Evolutionary conservation across 768 basidiomycete species (phyloP), one percentile per base, ranked within the genome.

Genomic region (Suillus variegatus): DNA sequence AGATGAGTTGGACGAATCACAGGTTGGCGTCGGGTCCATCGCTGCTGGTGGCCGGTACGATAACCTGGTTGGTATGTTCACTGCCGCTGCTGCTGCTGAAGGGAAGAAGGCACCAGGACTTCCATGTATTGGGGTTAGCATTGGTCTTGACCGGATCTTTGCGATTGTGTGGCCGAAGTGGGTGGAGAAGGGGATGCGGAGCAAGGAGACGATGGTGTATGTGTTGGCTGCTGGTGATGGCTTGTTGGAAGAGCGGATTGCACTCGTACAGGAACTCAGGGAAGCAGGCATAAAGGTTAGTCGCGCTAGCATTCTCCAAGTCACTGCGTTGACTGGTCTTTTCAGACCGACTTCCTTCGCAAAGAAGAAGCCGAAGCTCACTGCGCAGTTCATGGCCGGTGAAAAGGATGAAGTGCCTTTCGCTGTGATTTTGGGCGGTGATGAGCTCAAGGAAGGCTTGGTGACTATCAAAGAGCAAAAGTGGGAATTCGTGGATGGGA

Each of bases 11-110:
- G 97, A 99, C 77, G 97, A 98, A 75, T 91, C 93, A 1, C 86
- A 90, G 69, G 88, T 99, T 46, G 97, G 97, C 22, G 95, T 99
- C 3, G 97, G 97, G n/a, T 97, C 95, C 16, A 97, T 99, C 75
- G 97, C 96, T n/a, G 97, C 93, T 1, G 97, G 97, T 13, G 97
- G 97, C 10, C 85, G 97, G 41, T 99, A 99, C 78, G 97, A 99
- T 80, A 89, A 90, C 62, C 90, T 99, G 28, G 97, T 99, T 1
- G 91, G 93, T 38, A 86, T 95, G 82, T 97, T 99, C 82, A 84
- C 86, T n/a, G 82, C 89, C 0, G 91, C 91, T 0, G 91, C 95
- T 0, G 85, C 93, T 0, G 89, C 87, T 2, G 88, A 89, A 61
- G 85, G 86, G 35, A 94, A 92, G 81, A 87, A 87, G 74, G 82